Evolutionary conservation across 192 early-diverging fungal genomes (phyloP).

Genomic region (Cladochytrium replicatum): DNA sequence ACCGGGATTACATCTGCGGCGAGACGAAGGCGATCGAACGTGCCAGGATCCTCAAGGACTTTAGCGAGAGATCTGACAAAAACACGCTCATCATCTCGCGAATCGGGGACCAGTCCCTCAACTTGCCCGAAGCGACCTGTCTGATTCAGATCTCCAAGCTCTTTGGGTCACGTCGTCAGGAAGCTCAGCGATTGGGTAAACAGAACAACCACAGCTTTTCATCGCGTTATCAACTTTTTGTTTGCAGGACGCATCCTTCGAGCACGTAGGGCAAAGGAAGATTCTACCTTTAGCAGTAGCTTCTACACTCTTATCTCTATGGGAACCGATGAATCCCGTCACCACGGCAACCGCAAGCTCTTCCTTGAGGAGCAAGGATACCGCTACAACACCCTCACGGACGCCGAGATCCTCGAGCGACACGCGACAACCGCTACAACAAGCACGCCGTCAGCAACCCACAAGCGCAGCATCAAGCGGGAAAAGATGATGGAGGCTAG

Average conservation of each 20-base stretch:
- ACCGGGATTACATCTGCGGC: slow-evolving; percentile 84
- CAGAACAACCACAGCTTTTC: neutral
- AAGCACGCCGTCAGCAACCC: too few relatives aligned
- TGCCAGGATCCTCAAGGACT: slow-evolving; percentile 84
- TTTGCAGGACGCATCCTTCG: slow-evolving; percentile 50
- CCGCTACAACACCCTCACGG: slow-evolving; percentile 88
- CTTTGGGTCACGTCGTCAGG: slow-evolving; percentile 95
- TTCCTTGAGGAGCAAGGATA: slow-evolving; percentile 99
- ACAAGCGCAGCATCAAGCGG: too few relatives aligned
- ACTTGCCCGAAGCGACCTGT: slow-evolving; percentile 95
- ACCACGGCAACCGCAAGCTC: slow-evolving; percentile 94
- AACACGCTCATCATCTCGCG: slow-evolving; percentile 80
- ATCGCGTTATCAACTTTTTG: neutral
- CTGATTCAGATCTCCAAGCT: slow-evolving; percentile 98
- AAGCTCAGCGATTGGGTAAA: slow-evolving; percentile 85
- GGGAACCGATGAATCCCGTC: slow-evolving; percentile 98
- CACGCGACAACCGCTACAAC: slow-evolving; percentile 64
- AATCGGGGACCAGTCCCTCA: slow-evolving; percentile 98
- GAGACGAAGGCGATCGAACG: slow-evolving; percentile 82
- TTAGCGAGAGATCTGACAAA: slow-evolving; percentile 80
- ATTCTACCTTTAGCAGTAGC: slow-evolving; percentile 91
- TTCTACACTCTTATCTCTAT: slow-evolving; percentile 93
- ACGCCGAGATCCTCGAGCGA: slow-evolving; percentile 80
- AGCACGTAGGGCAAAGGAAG: slow-evolving; percentile 79
- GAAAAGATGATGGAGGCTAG: too few relatives aligned